These are phyloP conservation scores for Cytospora paraplurivora DNA, from an alignment of 2,329 filamentous ascomycete genomes.

Conservation along the genomic window DNA sequence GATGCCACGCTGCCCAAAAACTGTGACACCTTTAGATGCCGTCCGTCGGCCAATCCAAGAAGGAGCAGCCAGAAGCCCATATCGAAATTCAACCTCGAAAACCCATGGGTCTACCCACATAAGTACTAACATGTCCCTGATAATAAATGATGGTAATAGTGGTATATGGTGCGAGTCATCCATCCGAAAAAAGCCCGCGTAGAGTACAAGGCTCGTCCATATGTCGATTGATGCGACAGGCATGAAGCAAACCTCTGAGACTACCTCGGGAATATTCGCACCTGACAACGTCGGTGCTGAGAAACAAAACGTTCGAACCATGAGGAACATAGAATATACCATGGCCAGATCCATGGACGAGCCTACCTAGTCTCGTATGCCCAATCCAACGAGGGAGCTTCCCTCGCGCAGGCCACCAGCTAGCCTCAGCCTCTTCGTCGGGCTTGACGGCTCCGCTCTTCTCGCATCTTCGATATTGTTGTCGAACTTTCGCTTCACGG, in stretches of 20 bases:
- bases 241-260: not conserved
- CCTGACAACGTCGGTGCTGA: not conserved
- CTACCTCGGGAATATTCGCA: not conserved
- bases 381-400: constrained; percentile 49
- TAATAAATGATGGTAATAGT: not conserved
- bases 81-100: not conserved
- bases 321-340: constrained; percentile 16
- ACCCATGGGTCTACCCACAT: not conserved
- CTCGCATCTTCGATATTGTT: constrained; percentile 35
- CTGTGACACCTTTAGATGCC: not conserved
- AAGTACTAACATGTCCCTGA: not conserved
- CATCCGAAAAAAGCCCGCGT: not conserved
- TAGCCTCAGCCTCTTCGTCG: constrained; percentile 54
- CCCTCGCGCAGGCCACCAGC: constrained; percentile 44
- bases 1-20: constrained; percentile 8
- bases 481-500: constrained; percentile 55
- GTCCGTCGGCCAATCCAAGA: not conserved
- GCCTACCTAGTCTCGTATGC: constrained; percentile 43
- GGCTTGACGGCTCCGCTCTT: constrained; percentile 45
- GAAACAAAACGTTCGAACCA: not conserved
- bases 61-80: not conserved
- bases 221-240: not conserved
- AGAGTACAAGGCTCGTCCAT: not conserved
- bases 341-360: not conserved
- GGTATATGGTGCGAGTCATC: not conserved